Base-by-base conservation (phyloP, 768 basidiomycete species). In the Tylopilus balloui region DNA sequence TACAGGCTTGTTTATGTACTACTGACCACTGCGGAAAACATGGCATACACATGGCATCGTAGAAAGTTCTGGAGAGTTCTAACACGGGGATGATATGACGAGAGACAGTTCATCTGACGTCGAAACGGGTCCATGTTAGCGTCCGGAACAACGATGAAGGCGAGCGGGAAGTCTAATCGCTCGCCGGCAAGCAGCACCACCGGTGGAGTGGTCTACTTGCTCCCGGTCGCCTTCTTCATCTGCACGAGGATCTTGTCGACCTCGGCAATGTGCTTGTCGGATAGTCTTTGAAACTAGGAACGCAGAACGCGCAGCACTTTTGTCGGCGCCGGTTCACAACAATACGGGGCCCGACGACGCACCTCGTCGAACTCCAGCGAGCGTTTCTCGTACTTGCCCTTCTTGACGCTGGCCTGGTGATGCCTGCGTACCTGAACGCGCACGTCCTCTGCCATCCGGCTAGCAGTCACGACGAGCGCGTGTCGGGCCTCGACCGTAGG, bases 401-500 rank as follows among this genome's bases (percentile, higher is more conserved):
- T 80, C 63, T 88, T 90, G 27, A 86, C 47, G 57, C 81, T 81
- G 1, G 76, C 67, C 43, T 83, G 77, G 49, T 84, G 82, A n/a
- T 78, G 76, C 54, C 84, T 83, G 36, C 90, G 83, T 17, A 92
- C 74, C 53, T 88, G 87, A 14, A 82, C 75, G 10, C 87, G 84
- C 2, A 81, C 75, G 12, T 88, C 87, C 63, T 92, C 90, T 1
- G 86, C 81, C 60, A 82, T 78, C 21, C 80, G 79, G 31, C 76
- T 73, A 0, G 84, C 81, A 10, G 69, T 70, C 0, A 74, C 70
- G 44, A 78, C 77, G 12, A 88, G 66, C 1, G 77, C 75, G 19
- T 71, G 72, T 13, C 85, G 78, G 0, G 84, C 78, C 37, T 91
- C 88, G 6, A 90, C 78, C 0, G 90, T 92, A 0, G 88, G 86